phyloP scores from a whole-genome alignment of 805 yeast species.

The Starmera quercuum region DNA sequence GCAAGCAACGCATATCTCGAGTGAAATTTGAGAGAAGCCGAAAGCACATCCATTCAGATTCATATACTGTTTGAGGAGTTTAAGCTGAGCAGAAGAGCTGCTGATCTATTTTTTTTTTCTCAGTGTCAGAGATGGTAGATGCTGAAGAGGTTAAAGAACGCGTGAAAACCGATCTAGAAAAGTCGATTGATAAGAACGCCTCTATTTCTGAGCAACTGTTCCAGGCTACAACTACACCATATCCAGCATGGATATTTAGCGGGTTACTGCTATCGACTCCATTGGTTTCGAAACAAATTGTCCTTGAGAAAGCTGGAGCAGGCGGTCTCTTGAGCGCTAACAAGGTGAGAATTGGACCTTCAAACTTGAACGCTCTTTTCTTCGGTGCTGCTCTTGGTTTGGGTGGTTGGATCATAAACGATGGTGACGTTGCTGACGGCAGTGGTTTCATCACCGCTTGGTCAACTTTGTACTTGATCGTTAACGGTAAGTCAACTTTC shows the following conservation, averaged over 20 bases:
- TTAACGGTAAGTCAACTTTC: constrained; percentile 56
- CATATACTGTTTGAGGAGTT: no score
- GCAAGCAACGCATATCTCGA: no score
- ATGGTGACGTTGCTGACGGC: constrained; percentile 72
- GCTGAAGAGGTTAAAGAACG: neutral
- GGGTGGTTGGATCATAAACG: constrained; percentile 70
- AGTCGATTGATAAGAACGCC: neutral
- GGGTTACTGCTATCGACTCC: constrained; percentile 31
- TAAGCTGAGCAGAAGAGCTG: neutral
- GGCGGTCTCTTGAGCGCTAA: constrained; percentile 3
- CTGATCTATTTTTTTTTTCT: neutral
- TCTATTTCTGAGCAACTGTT: constrained; percentile 18
- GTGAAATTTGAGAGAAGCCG: no score
- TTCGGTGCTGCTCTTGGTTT: constrained; percentile 58
- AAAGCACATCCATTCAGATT: no score
- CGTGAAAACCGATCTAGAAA: neutral
- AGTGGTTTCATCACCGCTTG: constrained; percentile 78
- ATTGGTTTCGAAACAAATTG: constrained; percentile 23
- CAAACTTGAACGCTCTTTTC: constrained; percentile 31
- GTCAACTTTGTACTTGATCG: constrained; percentile 66
- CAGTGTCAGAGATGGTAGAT: neutral
- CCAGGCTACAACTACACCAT: constrained; percentile 33
- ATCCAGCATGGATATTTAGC: constrained; percentile 37
- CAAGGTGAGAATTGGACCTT: constrained; percentile 22
- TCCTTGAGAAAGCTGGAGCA: constrained; percentile 2